Evolutionary conservation across 768 basidiomycete species (phyloP), one percentile per base, ranked within the genome.

Genomic region (Auriscalpium microsporum): DNA sequence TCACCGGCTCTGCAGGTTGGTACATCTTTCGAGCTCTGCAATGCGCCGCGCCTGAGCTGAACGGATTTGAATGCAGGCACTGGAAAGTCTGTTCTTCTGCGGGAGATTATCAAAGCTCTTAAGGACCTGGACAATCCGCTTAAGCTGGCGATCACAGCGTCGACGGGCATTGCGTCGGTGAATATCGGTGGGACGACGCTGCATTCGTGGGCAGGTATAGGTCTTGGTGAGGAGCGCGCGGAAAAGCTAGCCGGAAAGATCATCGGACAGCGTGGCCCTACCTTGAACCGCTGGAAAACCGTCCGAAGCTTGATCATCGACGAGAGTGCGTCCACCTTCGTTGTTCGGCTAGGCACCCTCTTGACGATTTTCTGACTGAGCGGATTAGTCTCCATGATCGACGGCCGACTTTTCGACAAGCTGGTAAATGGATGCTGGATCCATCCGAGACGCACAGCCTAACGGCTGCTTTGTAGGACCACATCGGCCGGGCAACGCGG

Each of bases 151-250:
- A 81, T 93, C 53, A 92, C 90, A 0, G 91, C 90, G 3, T 84
- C 84, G 9, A 87, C 85, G 1, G 86, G 86, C 0, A 87, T 87
- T 38, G 91, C 91, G 4, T 81, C 89, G 0, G 78, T 89, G 48
- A 90, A 90, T 62, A 90, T 94, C 52, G 86, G 86, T 4, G 91
- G 91, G 2, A 74, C 75, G 19, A 94, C 91, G 0, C 68, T 94
- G 14, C 91, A 94, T 64, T 86, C 85, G 3, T 87, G 81, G 85
- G 87, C 86, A 1, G 90, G 91, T 0, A 83, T 91, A 50, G 87
- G 87, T 1, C 71, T 94, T 10, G 92, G 87, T 4, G 71, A 78
- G 33, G 84, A 86, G 46, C 56, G 71, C 13, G 75, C 74, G 8
- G 73, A 80, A 40, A 71, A 72, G 19, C 70, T 87, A 14, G 40